Percentiles rank a stretch among this genome's conserved stretches.
Evolutionary conservation across 495 filamentous ascomycete species (phyloP).

Genomic region (Tetracladium setigerum): DNA sequence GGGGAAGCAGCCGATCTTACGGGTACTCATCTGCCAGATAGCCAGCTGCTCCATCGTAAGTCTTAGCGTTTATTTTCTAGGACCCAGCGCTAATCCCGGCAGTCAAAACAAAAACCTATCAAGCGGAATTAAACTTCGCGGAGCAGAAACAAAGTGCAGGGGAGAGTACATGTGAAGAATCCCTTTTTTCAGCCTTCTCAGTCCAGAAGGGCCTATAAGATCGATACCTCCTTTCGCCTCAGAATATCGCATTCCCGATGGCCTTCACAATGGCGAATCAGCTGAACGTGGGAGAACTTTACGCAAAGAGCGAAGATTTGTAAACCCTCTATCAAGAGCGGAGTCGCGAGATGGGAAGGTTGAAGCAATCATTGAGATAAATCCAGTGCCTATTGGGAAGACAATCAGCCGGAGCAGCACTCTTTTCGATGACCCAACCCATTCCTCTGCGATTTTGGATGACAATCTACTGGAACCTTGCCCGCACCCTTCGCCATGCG

Average conservation of each 20-base stretch:
- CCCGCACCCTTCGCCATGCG: conserved; percentile 11
- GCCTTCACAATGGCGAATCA: conserved; percentile 6
- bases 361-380: conserved; percentile 13
- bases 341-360: conserved; percentile 10
- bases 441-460: conserved; percentile 14
- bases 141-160: too few relatives aligned
- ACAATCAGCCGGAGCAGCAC: conserved; percentile 18
- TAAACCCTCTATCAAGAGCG: conserved; percentile 15
- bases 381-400: conserved; percentile 10
- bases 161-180: too few relatives aligned
- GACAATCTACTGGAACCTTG: conserved; percentile 20
- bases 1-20: conserved; percentile 8
- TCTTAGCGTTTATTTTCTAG: too few relatives aligned
- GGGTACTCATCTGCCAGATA: neutral
- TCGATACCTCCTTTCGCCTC: too few relatives aligned
- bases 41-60: too few relatives aligned
- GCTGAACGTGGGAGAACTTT: conserved; percentile 10
- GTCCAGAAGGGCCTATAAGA: too few relatives aligned
- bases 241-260: too few relatives aligned
- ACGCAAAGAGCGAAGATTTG: conserved; percentile 4
- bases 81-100: too few relatives aligned
- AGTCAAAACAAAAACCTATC: too few relatives aligned
- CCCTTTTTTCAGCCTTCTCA: too few relatives aligned
- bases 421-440: conserved; percentile 16
- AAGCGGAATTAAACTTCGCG: too few relatives aligned